Evolutionary conservation across 768 basidiomycete species (phyloP), one percentile per base, ranked within the genome.

Genomic region (Boletus sp.): DNA sequence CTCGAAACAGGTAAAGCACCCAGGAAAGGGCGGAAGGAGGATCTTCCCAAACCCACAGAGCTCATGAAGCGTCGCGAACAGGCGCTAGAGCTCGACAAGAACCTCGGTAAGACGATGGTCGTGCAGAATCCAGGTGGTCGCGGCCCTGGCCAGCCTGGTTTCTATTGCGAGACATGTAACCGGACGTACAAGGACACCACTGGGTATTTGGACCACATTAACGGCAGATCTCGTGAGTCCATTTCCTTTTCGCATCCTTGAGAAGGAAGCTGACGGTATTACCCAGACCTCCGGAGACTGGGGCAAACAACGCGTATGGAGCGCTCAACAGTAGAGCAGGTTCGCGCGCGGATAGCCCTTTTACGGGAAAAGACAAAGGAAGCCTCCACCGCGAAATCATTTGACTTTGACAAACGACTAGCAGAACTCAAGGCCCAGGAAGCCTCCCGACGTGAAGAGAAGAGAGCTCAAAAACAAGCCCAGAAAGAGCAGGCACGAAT

Each of bases 161-260:
- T 97, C 74, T 88, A 82, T 72, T 99, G 97, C 66, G 94, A 96
- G 66, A 74, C 88, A 9, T 99, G 97, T 70, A 88, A 83, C 61
- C 78, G 93, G 61, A 96, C 88, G 15, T 90, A 93, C 74, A 97
- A 96, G 71, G 97, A 99, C 65, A 93, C 85, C 47, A 80, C 85
- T n/a, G 90, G 85, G 10, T 98, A 98, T 69, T 75, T 99, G 44
- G 95, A 98, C 68, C 97, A 99, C 66, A 83, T 99, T 52, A 99
- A 99, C 72, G 87, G 93, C 55, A 81, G 94, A 77, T 83, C 84
- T 50, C 96, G 96, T 98, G 70, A 64, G 93, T 83, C 9, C 47
- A 46, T 43, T 48, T 53, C 6, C 2, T 51, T n/a, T 40, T 2
- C 17, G 7, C 37, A 8, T 52, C 47, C 37, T 35, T 38, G 34